Evolutionary conservation across 371 early-diverging fungal species (phyloP).

Genomic region (Mucor lusitanicus): DNA sequence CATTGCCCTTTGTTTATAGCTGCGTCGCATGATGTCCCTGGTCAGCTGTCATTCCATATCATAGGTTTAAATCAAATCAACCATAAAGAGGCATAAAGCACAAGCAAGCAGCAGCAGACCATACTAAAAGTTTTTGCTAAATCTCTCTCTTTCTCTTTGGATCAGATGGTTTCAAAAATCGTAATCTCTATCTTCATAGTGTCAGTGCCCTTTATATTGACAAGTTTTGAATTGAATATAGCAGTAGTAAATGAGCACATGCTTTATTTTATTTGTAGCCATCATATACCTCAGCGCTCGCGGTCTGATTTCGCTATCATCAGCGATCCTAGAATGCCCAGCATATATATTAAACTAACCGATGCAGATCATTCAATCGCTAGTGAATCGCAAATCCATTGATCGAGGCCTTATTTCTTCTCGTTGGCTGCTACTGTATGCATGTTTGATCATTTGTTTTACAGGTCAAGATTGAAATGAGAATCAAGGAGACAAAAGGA

Average conservation of each 20-base stretch:
- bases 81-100: constrained; percentile 5
- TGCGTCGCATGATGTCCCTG: constrained; percentile 3
- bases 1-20: background rate
- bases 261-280: background rate
- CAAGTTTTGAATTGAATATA: background rate
- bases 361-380: background rate
- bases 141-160: background rate
- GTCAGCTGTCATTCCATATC: constrained; percentile 7
- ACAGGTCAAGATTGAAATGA: background rate
- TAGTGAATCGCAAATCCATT: background rate
- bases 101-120: constrained; percentile 22
- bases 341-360: background rate
- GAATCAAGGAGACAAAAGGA: background rate
- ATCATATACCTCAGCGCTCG: background rate
- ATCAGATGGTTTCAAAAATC: constrained; percentile 3
- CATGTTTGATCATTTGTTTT: background rate
- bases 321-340: background rate
- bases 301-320: background rate
- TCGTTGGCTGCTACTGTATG: background rate
- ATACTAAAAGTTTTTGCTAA: constrained; percentile 19
- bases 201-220: background rate
- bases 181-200: background rate
- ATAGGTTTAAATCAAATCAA: constrained; percentile 10
- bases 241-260: background rate
- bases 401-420: background rate